Conservation (phyloP, 768 basidiomycete species). For the Leccinum ochraceum region DNA sequence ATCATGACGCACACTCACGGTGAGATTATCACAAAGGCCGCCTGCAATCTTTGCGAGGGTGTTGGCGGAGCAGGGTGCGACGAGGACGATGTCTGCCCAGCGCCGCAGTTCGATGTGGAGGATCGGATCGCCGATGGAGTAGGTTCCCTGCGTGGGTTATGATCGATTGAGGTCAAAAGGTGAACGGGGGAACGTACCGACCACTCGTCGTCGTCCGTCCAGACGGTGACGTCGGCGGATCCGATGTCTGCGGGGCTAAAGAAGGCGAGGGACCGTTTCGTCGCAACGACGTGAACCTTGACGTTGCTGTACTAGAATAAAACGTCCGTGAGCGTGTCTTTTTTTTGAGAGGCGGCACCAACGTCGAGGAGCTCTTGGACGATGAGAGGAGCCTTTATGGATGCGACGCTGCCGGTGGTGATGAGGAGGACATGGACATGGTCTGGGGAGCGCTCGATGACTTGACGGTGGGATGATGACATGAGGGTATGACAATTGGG, state of each 20-base stretch:
- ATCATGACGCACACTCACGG: constrained; percentile 39
- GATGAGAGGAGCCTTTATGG: constrained; percentile 91
- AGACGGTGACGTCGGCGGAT: not conserved
- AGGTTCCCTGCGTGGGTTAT: constrained; percentile 51
- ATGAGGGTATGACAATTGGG: constrained; percentile 13
- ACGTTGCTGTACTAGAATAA: constrained; percentile 65
- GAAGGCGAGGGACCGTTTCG: constrained; percentile 76
- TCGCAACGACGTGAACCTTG: constrained; percentile 81
- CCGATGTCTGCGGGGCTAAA: constrained; percentile 50
- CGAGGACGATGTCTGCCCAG: constrained; percentile 95
- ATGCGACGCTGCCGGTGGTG: constrained; percentile 94
- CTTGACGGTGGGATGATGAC: constrained; percentile 14
- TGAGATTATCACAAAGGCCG: constrained; percentile 89
- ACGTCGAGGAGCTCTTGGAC: constrained; percentile 72
- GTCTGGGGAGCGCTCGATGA: constrained; percentile 27
- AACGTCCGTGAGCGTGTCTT: not conserved
- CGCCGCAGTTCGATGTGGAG: constrained; percentile 92
- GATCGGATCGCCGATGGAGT: constrained; percentile 86
- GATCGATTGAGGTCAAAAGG: not conserved
- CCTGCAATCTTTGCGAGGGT: constrained; percentile 91
- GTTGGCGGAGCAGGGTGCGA: constrained; percentile 96
- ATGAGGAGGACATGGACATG: constrained; percentile 73
- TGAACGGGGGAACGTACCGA: not conserved
- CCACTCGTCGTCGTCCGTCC: constrained; percentile 1
- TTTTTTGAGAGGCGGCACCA: not conserved